These are phyloP conservation scores for Mycena venus DNA, from an alignment of 768 basidiomycete genomes.

Conservation along the genomic window DNA sequence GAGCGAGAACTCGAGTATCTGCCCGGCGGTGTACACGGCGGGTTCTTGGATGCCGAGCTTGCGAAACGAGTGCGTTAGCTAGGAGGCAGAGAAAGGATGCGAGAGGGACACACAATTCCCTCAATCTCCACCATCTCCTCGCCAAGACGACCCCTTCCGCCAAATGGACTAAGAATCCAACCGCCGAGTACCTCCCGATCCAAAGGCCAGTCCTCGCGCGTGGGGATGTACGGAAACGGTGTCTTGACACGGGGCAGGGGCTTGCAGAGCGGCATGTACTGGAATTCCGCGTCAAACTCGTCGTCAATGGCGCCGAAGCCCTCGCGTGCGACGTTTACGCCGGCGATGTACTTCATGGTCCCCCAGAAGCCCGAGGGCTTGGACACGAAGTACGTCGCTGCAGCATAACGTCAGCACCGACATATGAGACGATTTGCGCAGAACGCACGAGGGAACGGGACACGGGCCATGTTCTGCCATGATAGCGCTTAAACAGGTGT, in stretches of 20 bases:
- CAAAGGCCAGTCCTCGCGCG: conserved; percentile 33
- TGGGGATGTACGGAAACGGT: conserved; percentile 27
- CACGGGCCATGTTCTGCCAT: conserved; percentile 22
- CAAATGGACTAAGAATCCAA: conserved; percentile 34
- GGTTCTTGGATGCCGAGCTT: conserved; percentile 29
- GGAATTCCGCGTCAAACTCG: conserved; percentile 20
- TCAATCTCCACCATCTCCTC: conserved; percentile 29
- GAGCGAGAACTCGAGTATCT: conserved; percentile 28
- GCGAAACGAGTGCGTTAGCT: background rate
- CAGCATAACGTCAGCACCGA: background rate
- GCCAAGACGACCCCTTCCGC: conserved; percentile 24
- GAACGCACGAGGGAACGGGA: conserved; percentile 29
- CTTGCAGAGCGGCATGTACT: conserved; percentile 27
- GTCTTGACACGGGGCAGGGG: conserved; percentile 11
- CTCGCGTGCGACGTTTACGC: conserved; percentile 26
- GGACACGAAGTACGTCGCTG: conserved; percentile 24
- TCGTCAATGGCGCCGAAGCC: conserved; percentile 26
- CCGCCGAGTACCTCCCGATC: conserved; percentile 25
- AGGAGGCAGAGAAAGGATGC: background rate
- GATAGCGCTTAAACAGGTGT: background rate
- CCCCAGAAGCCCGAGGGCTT: conserved; percentile 4
- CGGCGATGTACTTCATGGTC: conserved; percentile 11
- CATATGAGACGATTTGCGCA: background rate
- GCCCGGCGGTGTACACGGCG: conserved; percentile 29
- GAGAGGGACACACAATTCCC: conserved; percentile 16